Conservation (phyloP, 164 flowering plant species). For the Vitis vinifera region ASM3070453v1 NC_081815.1:1356501-1357000, state of each 20-base stretch:
- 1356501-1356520: slow-evolving; percentile 85
- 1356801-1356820: slow-evolving; percentile 66
- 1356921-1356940: slow-evolving; percentile 92
- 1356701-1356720: too few species aligned
- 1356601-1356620: slow-evolving; percentile 92
- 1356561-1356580: slow-evolving; percentile 96
- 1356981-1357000: slow-evolving; percentile 52
- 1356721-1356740: too few species aligned
- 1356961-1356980: slow-evolving; percentile 87
- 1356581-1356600: slow-evolving; percentile 78
- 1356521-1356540: slow-evolving; percentile 89
- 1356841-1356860: slow-evolving; percentile 87
- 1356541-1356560: slow-evolving; percentile 90
- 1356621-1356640: slow-evolving; percentile 72
- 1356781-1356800: background rate
- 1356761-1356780: background rate
- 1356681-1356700: too few species aligned
- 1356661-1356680: slow-evolving; percentile 6
- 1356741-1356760: too few species aligned
- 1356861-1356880: slow-evolving; percentile 99
- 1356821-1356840: slow-evolving; percentile 87
- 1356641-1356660: slow-evolving; percentile 42
- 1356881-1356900: slow-evolving; percentile 98
- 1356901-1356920: slow-evolving; percentile 87
- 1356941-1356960: slow-evolving; percentile 82